Base-by-base conservation (phyloP, 1,284 basidiomycete species). In the Cystobasidium slooffiae region DNA sequence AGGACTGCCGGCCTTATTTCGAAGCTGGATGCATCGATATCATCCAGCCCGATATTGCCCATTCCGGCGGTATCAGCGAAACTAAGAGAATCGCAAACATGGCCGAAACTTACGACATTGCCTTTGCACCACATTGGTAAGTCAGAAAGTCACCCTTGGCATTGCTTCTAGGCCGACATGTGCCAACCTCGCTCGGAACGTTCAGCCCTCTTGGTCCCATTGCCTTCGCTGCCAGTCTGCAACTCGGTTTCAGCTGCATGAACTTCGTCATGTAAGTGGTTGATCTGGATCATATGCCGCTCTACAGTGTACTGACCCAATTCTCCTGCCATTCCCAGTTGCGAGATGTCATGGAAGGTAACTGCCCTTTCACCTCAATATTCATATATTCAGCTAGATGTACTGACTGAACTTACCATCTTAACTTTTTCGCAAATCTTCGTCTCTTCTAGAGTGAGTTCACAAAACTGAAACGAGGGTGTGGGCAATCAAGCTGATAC, bases 61-160 rank as follows among this genome's bases (percentile, higher is more conserved):
- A 84, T 68, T 81, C 83, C 7, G 84, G 84, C 39, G 74, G 76
- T 43, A 91, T 92, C 79, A 88, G 88, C 72, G 90, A 92, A 80
- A 84, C 89, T 10, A 85, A 87, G 73, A 86, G 88, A 70, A 89
- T 92, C 55, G 89, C 90, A 6, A 85, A 85, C 44, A 85, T 91
- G 82, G 87, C 88, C 1, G 90, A 91, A 83, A 46, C 82, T 0
- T 84, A 84, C 74, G 84, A 84, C 70, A 82, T 84, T 62, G 84
- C 82, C 22, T 81, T 84, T 44, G 83, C 83, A 3, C 84, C 84
- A 22, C 84, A 84, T 72, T 84, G 84, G 77, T 83, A 83, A 39
- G 22, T n/a, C 14, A 14, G 12, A 24, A 10, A 47, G 6, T 16
- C 78, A 18, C 3, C 43, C 5, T 5, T 31, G 41, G 12, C 3